Percentiles rank a stretch among this genome's conserved stretches.
These are phyloP conservation scores for Exidia glandulosa DNA, from an alignment of 768 basidiomycete species.

Conservation along the genomic window DNA sequence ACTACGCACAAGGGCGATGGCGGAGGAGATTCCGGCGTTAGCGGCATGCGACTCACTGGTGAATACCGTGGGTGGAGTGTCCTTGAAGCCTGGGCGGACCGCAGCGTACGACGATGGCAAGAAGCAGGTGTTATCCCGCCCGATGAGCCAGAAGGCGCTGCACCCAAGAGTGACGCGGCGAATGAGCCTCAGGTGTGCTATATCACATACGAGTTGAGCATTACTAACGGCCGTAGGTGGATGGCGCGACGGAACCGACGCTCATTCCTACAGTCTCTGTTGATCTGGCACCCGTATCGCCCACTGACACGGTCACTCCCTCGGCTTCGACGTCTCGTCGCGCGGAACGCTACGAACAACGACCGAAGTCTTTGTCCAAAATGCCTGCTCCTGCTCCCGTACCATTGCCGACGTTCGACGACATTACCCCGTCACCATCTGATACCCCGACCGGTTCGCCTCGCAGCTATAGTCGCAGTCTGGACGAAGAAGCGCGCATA, in stretches of 20 bases:
- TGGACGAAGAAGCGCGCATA: background rate
- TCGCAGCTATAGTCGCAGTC: background rate
- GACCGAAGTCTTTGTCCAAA: constrained; percentile 55
- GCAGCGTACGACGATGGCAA: constrained; percentile 78
- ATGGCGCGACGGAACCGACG: constrained; percentile 9
- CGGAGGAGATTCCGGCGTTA: constrained; percentile 60
- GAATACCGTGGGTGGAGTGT: constrained; percentile 90
- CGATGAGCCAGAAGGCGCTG: constrained; percentile 22
- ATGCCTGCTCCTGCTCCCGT: constrained; percentile 63
- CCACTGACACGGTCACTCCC: background rate
- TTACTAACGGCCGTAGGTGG: background rate
- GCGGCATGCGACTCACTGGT: constrained; percentile 65
- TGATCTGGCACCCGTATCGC: constrained; percentile 7
- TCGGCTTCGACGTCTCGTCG: background rate
- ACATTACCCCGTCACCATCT: constrained; percentile 38
- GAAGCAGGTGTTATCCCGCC: constrained; percentile 62
- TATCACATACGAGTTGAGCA: background rate
- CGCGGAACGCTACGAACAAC: constrained; percentile 29
- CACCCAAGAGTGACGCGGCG: background rate
- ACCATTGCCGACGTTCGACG: constrained; percentile 51
- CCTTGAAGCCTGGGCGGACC: constrained; percentile 88
- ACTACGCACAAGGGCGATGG: constrained; percentile 49
- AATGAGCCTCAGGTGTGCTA: background rate
- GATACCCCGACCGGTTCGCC: background rate
- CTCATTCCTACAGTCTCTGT: constrained; percentile 16